phyloP scores from a whole-genome alignment of 208 protist species.

The Polymyxa betae region DNA sequence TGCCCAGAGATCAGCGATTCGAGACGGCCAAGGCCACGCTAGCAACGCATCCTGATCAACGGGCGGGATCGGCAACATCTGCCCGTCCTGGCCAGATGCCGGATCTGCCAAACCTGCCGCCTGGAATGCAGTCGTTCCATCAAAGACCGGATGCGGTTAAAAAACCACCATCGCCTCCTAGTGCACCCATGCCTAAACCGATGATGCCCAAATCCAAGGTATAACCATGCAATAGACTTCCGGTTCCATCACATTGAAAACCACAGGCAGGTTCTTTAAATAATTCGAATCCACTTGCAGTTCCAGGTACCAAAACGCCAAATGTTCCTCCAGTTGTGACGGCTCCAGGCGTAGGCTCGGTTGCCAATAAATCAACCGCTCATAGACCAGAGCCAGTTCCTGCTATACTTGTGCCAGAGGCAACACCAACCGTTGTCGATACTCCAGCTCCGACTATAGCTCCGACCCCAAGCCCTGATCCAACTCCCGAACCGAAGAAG shows the following conservation, averaged over 20 bases:
- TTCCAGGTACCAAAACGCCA: no score
- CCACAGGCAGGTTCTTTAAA: neutral
- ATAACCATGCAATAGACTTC: neutral
- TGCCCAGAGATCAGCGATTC: no score
- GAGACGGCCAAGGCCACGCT: neutral
- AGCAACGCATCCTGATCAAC: no score
- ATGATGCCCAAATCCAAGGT: neutral
- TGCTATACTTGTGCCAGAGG: neutral
- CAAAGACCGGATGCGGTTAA: neutral
- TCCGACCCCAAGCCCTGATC: neutral
- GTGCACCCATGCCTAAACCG: neutral
- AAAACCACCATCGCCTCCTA: neutral
- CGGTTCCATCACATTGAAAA: neutral
- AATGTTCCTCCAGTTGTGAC: no score
- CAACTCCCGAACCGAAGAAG: neutral
- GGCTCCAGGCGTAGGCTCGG: no score
- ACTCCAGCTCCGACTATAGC: no score
- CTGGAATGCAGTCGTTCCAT: neutral
- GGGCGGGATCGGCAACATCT: no score
- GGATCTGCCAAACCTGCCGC: neutral
- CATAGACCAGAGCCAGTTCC: neutral
- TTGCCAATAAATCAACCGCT: neutral
- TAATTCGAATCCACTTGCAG: no score
- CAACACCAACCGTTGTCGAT: neutral
- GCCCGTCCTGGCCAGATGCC: neutral